These are phyloP conservation scores for Phytopythium kandeliae DNA, from an alignment of 352 stramenopile species.

Conservation along the genomic window DNA sequence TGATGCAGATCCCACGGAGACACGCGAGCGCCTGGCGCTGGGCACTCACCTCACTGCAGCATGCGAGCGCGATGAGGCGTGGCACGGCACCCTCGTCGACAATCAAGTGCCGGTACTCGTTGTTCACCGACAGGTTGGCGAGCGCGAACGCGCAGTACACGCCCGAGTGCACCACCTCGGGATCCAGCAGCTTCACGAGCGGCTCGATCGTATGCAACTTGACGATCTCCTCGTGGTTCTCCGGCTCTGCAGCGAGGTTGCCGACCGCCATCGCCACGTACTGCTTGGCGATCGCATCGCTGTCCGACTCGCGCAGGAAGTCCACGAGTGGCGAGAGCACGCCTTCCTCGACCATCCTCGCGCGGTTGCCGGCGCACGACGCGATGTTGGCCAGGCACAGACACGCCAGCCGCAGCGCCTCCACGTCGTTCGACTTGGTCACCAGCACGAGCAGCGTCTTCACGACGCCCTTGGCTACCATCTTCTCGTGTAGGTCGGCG, in stretches of 20 bases:
- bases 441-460: constrained; percentile 91
- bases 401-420: constrained; percentile 92
- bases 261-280: constrained; percentile 95
- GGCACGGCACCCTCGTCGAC: constrained; percentile 92
- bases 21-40: constrained; percentile 91
- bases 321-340: constrained; percentile 84
- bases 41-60: constrained; percentile 90
- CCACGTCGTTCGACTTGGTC: constrained; percentile 85
- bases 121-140: constrained; percentile 93
- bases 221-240: constrained; percentile 94
- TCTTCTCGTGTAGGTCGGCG: constrained; percentile 88
- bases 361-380: constrained; percentile 76
- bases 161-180: constrained; percentile 76
- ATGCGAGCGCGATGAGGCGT: constrained; percentile 92
- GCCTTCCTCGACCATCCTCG: constrained; percentile 94
- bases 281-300: constrained; percentile 83
- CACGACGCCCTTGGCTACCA: constrained; percentile 94
- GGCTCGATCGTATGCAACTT: constrained; percentile 85
- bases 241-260: constrained; percentile 93
- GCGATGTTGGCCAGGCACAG: constrained; percentile 95
- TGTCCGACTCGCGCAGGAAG: constrained; percentile 88
- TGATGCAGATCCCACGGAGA: constrained; percentile 92
- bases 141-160: constrained; percentile 94
- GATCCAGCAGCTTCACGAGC: constrained; percentile 91
- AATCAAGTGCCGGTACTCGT: constrained; percentile 88